Base-by-base conservation (phyloP, 2,329 filamentous ascomycete genomes). In the Nakataea oryzae region DNA sequence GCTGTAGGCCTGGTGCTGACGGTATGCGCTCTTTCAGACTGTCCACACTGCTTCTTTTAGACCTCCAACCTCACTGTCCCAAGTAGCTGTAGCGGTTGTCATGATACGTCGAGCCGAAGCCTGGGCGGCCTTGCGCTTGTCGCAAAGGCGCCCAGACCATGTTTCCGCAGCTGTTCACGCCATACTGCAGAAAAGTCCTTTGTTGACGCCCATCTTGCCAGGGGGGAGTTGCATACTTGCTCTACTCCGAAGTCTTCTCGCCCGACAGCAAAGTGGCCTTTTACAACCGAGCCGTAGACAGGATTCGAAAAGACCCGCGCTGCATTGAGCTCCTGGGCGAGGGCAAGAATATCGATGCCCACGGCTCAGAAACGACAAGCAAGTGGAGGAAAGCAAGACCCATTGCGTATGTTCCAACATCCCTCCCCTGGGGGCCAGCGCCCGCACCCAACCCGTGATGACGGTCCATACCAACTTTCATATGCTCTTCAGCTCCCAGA, bases 261-360 rank as follows among this genome's bases (percentile, higher is more conserved):
- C 83, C 89, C 26, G 88, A 93, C 70, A 95, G 90, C 78, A 93
- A 91, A 74, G 93, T 89, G 21, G 84, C 86, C 62, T 86, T 95
- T 72, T 97, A 96, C 81, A 96, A 96, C 76, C 87, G 89, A 65
- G 90, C 91, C 0, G 89, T 96, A 58, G 84, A 90, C 70, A 86
- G 86, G 64, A 86, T 97, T 71, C 90, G 88, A 72, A 81, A 82
- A 61, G 89, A 96, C 70, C 73, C 82, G 0, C 80, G 84, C 63
- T 96, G 90, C 70, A 78, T 86, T 30, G 85, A 88, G 62, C 72
- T 96, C 8, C 82, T 97, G 1, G 92, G 92, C 17, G 86, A 91
- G 21, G 75, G 81, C 54, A 86, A 86, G 64, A 83, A 92, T 71
- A 93, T 97, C 63, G 81, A 79, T 27, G 91, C 92, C 0, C 90